Base-by-base conservation (phyloP, 106 monocot genomes). In the Xerophyta viscosa region DNA sequence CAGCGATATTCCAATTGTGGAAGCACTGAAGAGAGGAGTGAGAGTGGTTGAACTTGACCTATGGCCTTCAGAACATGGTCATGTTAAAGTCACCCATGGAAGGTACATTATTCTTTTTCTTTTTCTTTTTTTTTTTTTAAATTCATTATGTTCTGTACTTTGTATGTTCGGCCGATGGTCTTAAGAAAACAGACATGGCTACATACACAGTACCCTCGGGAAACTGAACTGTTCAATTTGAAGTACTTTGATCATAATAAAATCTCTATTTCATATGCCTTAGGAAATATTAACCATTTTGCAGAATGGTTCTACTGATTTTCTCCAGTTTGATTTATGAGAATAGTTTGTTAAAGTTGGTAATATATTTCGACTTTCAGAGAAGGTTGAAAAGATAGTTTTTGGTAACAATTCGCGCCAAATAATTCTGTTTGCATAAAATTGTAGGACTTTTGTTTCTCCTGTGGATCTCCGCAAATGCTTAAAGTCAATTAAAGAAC, bases 381-480 rank as follows among this genome's bases (percentile, higher is more conserved):
- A 39, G 15, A 39, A 3, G 10, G 39, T 1, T 12, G 39, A 15
- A 33, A 33, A 11, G 33, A 33, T 6, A 6, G 33, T 11, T 6
- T 39, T 39, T 39, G 13, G 21, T 50, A 50, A 24, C 24, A 50
- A 23, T 12, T 39, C 39, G 2, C n/a, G n/a, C n/a, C n/a, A n/a
- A n/a, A n/a, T n/a, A 39, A 10, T 7, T 12, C 33, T 39, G 6
- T 15, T 1, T 39, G 39, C 39, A 12, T 39, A 15, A 12, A 39
- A 39, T 39, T 39, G 6, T 27, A 93, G 93, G 77, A 93, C 93
- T 8, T 24, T 83, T 46, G 83, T 87, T 8, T 51, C 74, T 33
- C 87, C 93, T 8, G 77, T 93, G 44, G 69, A 77, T 41, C 80
- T 93, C 37, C 57, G 46, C 15, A 83, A 72, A 61, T 93, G 93